Evolutionary conservation across 192 early-diverging fungal species (phyloP), one percentile per base, ranked within the genome.

Genomic region (Coemansia sp.): DNA sequence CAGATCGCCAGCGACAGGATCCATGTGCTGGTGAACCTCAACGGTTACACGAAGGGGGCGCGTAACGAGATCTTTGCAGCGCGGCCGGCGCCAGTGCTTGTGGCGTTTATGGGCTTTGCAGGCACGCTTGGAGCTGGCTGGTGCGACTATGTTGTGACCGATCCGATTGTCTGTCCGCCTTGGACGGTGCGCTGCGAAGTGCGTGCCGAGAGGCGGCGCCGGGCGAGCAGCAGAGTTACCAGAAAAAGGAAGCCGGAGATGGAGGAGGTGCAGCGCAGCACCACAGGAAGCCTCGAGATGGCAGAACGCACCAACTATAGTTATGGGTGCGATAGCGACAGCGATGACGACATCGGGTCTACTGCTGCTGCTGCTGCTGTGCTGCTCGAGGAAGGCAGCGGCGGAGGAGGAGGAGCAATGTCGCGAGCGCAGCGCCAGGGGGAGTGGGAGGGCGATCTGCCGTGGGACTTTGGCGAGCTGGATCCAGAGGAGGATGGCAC

Each of bases 1-100:
- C 84, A 81, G 9, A 84, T 97, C 37, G 75, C 81, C 7, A 52
- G 67, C 14, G 94, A 97, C 62, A 81, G 86, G 33, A 92, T 95
- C 61, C 95, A 97, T 64, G 84, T 97, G 8, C 81, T 97, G 22
- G 86, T 93, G 63, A 96, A 97, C 57, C 79, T 97, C 50, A 97
- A 97, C 69, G 95, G 95, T 28, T 96, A 97, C 72, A 97, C 95
- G n/a, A 95, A 95, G 64, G 94, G 94, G 22, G 95, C 92, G 23
- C 83, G 89, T 17, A 96, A 96, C 79, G 92, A 96, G 72, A 85
- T 97, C 6, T 95, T 95, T 85, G 94, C 94, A 0, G 92, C 93
- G 11, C 84, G 95, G 17, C 91, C 92, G 8, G 86, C 88, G 30
- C 94, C 94, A 2, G 87, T 97, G 20, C 93, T 94, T 62, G 90